Evolutionary conservation across 2,329 filamentous ascomycete species (phyloP).

Genomic region (Leptodontidium sp.): DNA sequence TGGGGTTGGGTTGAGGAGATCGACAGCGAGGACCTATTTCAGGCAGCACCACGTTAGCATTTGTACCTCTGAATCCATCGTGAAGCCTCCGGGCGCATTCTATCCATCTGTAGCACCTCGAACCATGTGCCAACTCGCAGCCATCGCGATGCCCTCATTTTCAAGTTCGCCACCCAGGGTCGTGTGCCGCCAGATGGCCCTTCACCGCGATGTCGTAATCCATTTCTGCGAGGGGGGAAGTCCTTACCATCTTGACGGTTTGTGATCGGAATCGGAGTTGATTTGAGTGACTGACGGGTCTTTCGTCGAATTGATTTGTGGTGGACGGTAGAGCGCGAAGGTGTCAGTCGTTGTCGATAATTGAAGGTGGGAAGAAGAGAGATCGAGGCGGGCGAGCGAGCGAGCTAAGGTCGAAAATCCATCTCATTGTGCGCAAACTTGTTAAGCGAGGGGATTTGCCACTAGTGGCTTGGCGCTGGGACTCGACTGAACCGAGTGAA

Average conservation of each 20-base stretch:
- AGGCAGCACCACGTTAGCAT: slow-evolving; percentile 57
- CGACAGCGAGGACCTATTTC: slow-evolving; percentile 96
- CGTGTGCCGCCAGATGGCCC: slow-evolving; percentile 41
- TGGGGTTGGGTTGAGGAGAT: slow-evolving; percentile 98
- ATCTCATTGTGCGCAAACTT: not conserved
- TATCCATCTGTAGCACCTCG: slow-evolving; percentile 19
- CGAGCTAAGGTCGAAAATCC: not conserved
- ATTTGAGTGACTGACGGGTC: slow-evolving; percentile 47
- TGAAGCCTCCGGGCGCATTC: slow-evolving; percentile 28
- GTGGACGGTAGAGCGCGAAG: slow-evolving; percentile 48
- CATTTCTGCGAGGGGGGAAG: slow-evolving; percentile 31
- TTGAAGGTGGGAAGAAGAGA: slow-evolving; percentile 32
- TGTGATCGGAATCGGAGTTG: slow-evolving; percentile 50
- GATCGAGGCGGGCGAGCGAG: slow-evolving; percentile 26
- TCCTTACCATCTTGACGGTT: slow-evolving; percentile 76
- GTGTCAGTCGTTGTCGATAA: slow-evolving; percentile 48
- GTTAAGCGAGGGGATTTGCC: not conserved
- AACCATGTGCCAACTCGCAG: slow-evolving; percentile 10
- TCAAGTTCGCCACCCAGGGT: slow-evolving; percentile 36
- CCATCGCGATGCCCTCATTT: slow-evolving; percentile 22
- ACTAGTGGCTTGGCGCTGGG: too few relatives aligned
- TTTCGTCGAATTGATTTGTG: slow-evolving; percentile 44
- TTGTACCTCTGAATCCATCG: slow-evolving; percentile 42
- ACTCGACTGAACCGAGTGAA: too few relatives aligned
- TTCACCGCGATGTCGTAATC: slow-evolving; percentile 37